These are phyloP conservation scores for Polyporus tsugae DNA, from an alignment of 1,284 basidiomycete genomes.

Conservation along the genomic window DNA sequence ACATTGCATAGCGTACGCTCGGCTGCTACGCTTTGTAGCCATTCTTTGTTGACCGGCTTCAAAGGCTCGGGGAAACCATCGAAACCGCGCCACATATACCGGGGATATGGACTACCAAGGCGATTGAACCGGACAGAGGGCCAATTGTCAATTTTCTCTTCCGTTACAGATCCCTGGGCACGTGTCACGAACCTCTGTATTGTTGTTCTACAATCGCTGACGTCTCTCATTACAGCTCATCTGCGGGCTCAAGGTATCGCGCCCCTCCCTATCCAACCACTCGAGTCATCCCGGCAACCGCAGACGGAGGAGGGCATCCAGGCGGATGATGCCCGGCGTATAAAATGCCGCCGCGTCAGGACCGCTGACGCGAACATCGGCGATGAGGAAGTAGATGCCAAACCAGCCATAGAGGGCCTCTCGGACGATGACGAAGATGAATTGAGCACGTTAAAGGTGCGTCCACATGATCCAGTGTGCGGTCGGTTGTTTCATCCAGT, in stretches of 20 bases:
- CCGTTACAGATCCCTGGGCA: conserved; percentile 12
- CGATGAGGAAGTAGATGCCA: not conserved
- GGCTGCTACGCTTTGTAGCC: not conserved
- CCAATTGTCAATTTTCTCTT: conserved; percentile 9
- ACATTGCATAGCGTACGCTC: conserved; percentile 29
- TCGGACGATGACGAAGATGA: not conserved
- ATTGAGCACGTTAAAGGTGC: not conserved
- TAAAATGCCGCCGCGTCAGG: not conserved
- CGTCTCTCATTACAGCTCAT: not conserved
- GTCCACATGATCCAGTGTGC: too few relatives aligned
- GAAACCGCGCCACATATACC: too few relatives aligned
- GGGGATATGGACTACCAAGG: too few relatives aligned
- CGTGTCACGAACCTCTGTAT: not conserved
- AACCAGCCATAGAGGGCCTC: not conserved
- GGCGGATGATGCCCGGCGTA: not conserved
- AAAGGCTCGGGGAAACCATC: not conserved
- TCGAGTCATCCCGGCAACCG: not conserved
- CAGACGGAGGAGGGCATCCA: not conserved
- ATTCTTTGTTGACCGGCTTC: not conserved
- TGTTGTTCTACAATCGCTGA: not conserved
- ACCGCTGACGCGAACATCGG: not conserved
- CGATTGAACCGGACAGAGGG: conserved; percentile 1
- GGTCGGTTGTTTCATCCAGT: too few relatives aligned
- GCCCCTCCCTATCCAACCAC: not conserved
- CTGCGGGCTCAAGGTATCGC: conserved; percentile 17